These are phyloP conservation scores for Boletus patriciae DNA, from an alignment of 768 basidiomycete species.

Conservation along the genomic window DNA sequence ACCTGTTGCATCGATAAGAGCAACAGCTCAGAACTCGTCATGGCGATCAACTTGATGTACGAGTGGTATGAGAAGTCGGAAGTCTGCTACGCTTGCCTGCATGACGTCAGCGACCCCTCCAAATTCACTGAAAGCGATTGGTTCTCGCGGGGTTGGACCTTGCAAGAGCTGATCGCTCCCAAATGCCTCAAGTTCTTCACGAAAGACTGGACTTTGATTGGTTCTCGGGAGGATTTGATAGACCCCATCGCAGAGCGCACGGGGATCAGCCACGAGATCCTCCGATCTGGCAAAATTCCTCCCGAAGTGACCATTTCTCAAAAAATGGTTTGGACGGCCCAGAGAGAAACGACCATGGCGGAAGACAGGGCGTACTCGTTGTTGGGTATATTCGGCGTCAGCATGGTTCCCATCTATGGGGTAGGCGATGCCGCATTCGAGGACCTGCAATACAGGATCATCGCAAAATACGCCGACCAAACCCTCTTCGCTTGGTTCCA, in stretches of 20 bases:
- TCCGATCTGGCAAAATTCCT: constrained; percentile 8
- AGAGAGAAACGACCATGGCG: constrained; percentile 21
- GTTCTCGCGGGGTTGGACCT: constrained; percentile 34
- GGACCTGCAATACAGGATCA: constrained; percentile 24
- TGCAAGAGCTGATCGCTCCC: constrained; percentile 35
- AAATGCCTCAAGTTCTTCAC: constrained; percentile 27
- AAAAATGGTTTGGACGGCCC: constrained; percentile 30
- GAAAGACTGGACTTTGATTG: constrained; percentile 23
- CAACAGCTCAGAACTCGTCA: constrained; percentile 28
- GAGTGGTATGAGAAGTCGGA: constrained; percentile 31
- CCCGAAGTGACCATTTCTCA: constrained; percentile 21
- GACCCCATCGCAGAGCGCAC: constrained; percentile 15
- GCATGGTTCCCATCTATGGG: constrained; percentile 27
- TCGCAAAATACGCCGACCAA: constrained; percentile 23
- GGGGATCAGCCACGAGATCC: constrained; percentile 19
- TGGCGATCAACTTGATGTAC: constrained; percentile 36
- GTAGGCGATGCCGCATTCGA: constrained; percentile 25
- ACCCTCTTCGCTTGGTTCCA: constrained; percentile 31
- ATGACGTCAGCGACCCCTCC: constrained; percentile 21
- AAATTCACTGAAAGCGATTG: constrained; percentile 26
- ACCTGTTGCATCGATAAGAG: constrained; percentile 34
- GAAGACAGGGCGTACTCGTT: constrained; percentile 36
- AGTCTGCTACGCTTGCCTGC: constrained; percentile 30
- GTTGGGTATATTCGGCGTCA: constrained; percentile 26
- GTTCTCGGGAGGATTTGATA: constrained; percentile 16